Percentiles rank a stretch among this genome's conserved stretches.
Evolutionary conservation across 441 rosid genomes (phyloP).

Genomic region (Erodium moschatum): DNA sequence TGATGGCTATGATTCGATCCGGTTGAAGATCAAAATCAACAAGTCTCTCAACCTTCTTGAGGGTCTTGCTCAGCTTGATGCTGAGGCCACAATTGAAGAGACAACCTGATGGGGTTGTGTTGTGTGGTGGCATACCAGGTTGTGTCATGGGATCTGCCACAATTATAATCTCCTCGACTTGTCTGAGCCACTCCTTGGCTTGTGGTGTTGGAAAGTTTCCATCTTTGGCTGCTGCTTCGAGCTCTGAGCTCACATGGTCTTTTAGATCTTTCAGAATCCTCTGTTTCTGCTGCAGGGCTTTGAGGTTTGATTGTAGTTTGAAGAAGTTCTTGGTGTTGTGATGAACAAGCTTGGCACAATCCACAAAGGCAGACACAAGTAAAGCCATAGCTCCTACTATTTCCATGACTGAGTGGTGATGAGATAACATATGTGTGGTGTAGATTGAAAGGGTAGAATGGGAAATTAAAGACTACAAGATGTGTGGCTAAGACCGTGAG

Average conservation of each 20-base stretch:
- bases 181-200: conserved; percentile 11
- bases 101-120: conserved; percentile 3
- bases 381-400: neutral
- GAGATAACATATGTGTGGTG: no score
- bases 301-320: conserved; percentile 22
- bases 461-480: no score
- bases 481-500: no score
- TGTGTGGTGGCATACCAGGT: conserved; percentile 13
- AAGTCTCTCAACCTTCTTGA: conserved; percentile 19
- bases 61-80: conserved; percentile 14
- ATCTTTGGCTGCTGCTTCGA: conserved; percentile 19
- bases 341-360: neutral
- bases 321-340: neutral
- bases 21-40: conserved; percentile 18
- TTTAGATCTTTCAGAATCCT: conserved; percentile 18
- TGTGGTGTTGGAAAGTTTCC: conserved; percentile 12
- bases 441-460: no score
- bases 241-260: conserved; percentile 16
- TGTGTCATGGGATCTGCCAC: neutral
- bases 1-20: conserved; percentile 10
- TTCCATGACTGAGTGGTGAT: neutral
- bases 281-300: conserved; percentile 18
- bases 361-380: neutral
- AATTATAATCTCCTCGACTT: neutral
- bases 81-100: conserved; percentile 10